These are phyloP conservation scores for Pseudognaphalium luteoalbum DNA, from an alignment of 129 eudicot genomes.

Conservation along the genomic window DNA sequence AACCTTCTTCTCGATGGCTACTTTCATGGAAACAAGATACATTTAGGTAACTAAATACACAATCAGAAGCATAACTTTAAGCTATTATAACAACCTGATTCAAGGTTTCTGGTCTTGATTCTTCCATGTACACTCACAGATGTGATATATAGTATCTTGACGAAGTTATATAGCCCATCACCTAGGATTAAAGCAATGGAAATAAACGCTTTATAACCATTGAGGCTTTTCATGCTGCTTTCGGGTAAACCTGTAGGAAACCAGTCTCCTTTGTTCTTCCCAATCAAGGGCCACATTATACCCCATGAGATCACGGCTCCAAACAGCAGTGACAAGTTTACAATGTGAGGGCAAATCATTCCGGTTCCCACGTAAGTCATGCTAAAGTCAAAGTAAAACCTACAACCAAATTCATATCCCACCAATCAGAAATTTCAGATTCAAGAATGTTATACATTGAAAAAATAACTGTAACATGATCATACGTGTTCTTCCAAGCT, in stretches of 20 bases:
- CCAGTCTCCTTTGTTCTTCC: conserved; percentile 66
- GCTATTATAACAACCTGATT: conserved; percentile 32
- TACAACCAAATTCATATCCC: conserved; percentile 23
- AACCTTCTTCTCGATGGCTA: conserved; percentile 31
- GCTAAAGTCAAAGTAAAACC: conserved; percentile 94
- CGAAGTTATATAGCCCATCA: conserved; percentile 76
- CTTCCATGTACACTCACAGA: conserved; percentile 45
- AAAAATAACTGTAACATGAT: neutral
- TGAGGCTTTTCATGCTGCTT: conserved; percentile 75
- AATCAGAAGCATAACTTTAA: neutral
- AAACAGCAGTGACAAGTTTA: conserved; percentile 76
- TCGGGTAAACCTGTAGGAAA: conserved; percentile 62
- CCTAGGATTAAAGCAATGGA: conserved; percentile 80
- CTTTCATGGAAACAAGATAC: conserved; percentile 18
- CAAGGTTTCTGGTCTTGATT: conserved; percentile 37
- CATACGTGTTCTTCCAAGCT: conserved; percentile 59
- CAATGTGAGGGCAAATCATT: conserved; percentile 91
- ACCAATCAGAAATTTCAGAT: neutral
- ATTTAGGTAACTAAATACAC: conserved; percentile 13
- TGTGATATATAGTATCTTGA: conserved; percentile 57
- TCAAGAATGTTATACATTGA: neutral
- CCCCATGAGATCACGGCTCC: conserved; percentile 96
- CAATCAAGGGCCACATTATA: conserved; percentile 86
- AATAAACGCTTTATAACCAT: conserved; percentile 86
- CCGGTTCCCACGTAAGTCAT: conserved; percentile 91